These are phyloP conservation scores for Ustilago shanxiensis DNA, from an alignment of 1,284 basidiomycete genomes.

Conservation along the genomic window DNA sequence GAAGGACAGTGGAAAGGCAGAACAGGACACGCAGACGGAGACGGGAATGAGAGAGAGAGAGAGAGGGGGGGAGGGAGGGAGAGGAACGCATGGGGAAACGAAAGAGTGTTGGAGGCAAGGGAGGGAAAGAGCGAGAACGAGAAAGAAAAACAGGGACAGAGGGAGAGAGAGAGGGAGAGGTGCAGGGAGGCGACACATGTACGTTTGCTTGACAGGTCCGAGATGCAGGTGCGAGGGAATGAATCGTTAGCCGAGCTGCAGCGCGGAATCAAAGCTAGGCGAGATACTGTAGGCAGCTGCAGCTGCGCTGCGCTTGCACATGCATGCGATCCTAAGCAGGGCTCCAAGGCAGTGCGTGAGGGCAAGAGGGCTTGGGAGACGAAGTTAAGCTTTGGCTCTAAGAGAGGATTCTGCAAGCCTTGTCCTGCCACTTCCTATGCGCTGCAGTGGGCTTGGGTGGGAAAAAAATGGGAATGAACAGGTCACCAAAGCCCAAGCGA, in stretches of 20 bases:
- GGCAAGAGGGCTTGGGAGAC: no score
- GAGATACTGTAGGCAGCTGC: slow-evolving; percentile 6
- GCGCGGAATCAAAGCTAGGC: slow-evolving; percentile 17
- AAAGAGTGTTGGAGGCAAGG: slow-evolving; percentile 18
- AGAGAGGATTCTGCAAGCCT: slow-evolving; percentile 5
- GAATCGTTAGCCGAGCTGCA: slow-evolving; percentile 45
- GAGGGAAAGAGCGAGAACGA: slow-evolving; percentile 15
- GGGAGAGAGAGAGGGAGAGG: no score
- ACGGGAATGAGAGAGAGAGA: background rate
- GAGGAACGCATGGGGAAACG: no score
- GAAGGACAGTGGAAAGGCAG: background rate
- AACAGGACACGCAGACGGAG: background rate
- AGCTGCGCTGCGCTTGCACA: slow-evolving; percentile 3
- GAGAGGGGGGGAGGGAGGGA: background rate
- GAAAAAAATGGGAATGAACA: slow-evolving; percentile 16
- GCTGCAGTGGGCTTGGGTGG: slow-evolving; percentile 16
- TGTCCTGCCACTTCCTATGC: slow-evolving; percentile 9
- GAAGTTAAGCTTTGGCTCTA: background rate
- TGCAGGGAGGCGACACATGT: slow-evolving; percentile 37
- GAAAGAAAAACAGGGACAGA: slow-evolving; percentile 11
- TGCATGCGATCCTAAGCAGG: slow-evolving; percentile 5
- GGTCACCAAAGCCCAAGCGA: slow-evolving; percentile 25
- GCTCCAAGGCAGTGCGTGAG: background rate
- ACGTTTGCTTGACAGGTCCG: slow-evolving; percentile 56
- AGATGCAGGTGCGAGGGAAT: slow-evolving; percentile 53